Conservation (phyloP, 805 yeast genomes). For the Candida succiphila region DNA sequence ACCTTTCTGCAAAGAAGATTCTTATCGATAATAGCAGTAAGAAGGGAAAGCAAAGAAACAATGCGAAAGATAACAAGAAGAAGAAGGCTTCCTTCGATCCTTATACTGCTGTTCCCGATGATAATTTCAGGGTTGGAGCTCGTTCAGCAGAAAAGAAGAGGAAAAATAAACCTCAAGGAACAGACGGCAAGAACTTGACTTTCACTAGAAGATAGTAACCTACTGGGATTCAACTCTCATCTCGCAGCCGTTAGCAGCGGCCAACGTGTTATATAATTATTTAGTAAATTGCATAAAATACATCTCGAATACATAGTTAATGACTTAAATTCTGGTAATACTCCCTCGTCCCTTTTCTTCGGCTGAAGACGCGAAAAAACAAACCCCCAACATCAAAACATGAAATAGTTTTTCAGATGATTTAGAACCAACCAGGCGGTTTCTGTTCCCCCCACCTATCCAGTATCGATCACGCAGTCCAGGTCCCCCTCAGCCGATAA, state of each 20-base stretch:
- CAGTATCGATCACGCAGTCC: too few relatives aligned
- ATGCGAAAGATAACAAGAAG: constrained; percentile 8
- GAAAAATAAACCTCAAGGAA: constrained; percentile 16
- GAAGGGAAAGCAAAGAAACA: neutral
- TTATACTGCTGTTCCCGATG: constrained; percentile 25
- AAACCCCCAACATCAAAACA: neutral
- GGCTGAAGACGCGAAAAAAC: neutral
- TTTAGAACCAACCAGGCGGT: too few relatives aligned
- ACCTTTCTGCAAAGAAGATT: constrained; percentile 11
- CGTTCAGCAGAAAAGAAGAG: constrained; percentile 16
- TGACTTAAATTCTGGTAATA: too few relatives aligned
- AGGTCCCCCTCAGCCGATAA: too few relatives aligned
- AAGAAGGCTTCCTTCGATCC: constrained; percentile 47
- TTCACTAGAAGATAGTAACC: constrained; percentile 14
- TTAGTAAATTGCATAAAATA: too few relatives aligned
- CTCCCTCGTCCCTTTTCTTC: too few relatives aligned
- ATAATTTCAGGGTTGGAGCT: constrained; percentile 3
- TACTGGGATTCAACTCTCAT: constrained; percentile 4
- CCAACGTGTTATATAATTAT: too few relatives aligned
- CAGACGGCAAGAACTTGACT: constrained; percentile 17
- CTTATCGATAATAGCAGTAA: constrained; percentile 3
- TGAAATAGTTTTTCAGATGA: too few relatives aligned
- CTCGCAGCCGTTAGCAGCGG: too few relatives aligned
- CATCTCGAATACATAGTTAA: too few relatives aligned
- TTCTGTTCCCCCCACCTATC: too few relatives aligned